Evolutionary conservation across 2,329 filamentous ascomycete genomes (phyloP), one percentile per base, ranked within the genome.

Genomic region (Teratosphaeria zuluensis): DNA sequence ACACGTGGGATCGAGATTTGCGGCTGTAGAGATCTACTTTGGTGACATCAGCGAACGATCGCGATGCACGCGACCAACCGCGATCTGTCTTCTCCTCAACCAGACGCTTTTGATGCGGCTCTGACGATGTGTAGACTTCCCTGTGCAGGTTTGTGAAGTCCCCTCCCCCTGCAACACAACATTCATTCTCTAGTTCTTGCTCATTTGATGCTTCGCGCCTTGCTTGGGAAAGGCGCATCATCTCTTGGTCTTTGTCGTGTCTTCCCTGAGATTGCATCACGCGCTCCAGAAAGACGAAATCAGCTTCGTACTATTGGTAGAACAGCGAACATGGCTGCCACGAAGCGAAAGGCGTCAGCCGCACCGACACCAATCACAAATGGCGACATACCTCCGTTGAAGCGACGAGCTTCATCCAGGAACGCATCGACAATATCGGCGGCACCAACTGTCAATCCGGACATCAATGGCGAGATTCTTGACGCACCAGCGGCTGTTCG

Each of bases 401-500:
- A 64, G 38, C 57, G 62, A 52, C 32, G 61, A 51, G 60, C 60
- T 11, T 56, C 60, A n/a, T 58, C 53, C 3, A 54, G 60, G 32
- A 59, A 56, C 6, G 33, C 33, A 16, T 32, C 60, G 30, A 58
- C 61, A 16, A 59, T 60, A 5, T 21, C 60, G 19, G 57, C 61
- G 14, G 59, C 59, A 5, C 58, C 61, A 2, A 53, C 54, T 30
- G 63, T 66, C 19, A 69, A 71, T 42, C 69, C 69, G 6, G 65
- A 69, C 35, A 54, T 59, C 28, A 77, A 76, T 57, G 65, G 66
- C 38, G 74, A 77, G 16, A 67, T 78, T 19, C 57, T 77, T 9
- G 76, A 78, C 61, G 75, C 73, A 4, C 68, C 73, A 4, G 68
- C 71, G 59, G 75, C 76, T 12, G 64, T 73, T 48, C 69, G 75